Evolutionary conservation across 129 eudicot genomes (phyloP).

Genomic region (sunflower (Helianthus annuus)): DNA sequence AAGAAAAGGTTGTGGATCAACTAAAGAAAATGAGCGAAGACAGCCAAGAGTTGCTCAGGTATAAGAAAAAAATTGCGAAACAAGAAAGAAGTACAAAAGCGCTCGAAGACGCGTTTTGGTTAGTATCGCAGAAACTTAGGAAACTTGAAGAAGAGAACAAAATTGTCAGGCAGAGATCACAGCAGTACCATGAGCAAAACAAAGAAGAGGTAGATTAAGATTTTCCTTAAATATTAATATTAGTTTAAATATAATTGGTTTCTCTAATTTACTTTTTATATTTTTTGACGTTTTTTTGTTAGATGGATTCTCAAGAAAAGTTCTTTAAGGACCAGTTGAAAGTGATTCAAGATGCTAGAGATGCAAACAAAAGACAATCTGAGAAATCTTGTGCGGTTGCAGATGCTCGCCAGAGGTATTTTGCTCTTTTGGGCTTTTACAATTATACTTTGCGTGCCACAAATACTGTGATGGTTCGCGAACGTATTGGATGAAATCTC

Average conservation of each 20-base stretch:
- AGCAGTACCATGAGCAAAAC: slow-evolving; percentile 56
- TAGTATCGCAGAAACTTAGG: slow-evolving; percentile 52
- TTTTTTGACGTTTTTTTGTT: neutral
- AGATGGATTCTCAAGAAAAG: slow-evolving; percentile 79
- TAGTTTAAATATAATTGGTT: neutral
- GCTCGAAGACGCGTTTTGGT: slow-evolving; percentile 52
- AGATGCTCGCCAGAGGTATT: slow-evolving; percentile 52
- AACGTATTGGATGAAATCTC: too few relatives aligned
- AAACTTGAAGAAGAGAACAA: slow-evolving; percentile 52
- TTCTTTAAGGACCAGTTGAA: slow-evolving; percentile 63
- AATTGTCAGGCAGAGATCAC: slow-evolving; percentile 58
- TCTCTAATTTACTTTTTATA: neutral
- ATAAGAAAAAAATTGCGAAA: slow-evolving; percentile 55
- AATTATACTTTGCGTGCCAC: neutral
- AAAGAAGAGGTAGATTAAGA: slow-evolving; percentile 61
- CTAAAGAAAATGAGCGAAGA: slow-evolving; percentile 77
- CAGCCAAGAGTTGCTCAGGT: slow-evolving; percentile 58
- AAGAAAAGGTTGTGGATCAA: slow-evolving; percentile 58
- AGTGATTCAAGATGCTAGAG: slow-evolving; percentile 48
- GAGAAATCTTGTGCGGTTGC: slow-evolving; percentile 35
- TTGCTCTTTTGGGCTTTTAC: neutral
- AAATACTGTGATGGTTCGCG: neutral
- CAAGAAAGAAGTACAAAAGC: slow-evolving; percentile 56
- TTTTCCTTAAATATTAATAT: neutral
- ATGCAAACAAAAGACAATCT: slow-evolving; percentile 49